Conservation (phyloP, 768 basidiomycete genomes). For the Dioszegia hungarica region DNA sequence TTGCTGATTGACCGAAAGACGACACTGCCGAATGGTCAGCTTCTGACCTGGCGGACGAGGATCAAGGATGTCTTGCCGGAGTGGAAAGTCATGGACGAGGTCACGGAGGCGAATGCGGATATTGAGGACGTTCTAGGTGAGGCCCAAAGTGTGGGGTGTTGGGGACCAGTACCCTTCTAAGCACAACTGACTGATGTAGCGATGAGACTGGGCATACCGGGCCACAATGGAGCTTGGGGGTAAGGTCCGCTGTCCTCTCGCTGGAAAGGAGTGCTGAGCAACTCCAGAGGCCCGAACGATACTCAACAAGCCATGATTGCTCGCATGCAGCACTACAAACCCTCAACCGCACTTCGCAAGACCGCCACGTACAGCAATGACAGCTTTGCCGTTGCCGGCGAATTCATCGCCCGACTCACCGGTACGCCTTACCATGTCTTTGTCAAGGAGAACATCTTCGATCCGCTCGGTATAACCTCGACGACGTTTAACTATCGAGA, state of each 20-base stretch:
- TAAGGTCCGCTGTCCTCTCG: not conserved
- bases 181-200: not conserved
- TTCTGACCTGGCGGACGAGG: constrained; percentile 28
- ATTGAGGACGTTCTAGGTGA: constrained; percentile 36
- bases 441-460: constrained; percentile 28
- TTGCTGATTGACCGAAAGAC: constrained; percentile 32
- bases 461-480: constrained; percentile 27
- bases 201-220: not conserved
- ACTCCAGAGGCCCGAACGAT: not conserved
- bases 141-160: no score
- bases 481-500: constrained; percentile 22
- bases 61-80: constrained; percentile 37
- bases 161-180: no score
- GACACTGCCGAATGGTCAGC: constrained; percentile 14
- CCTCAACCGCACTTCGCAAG: constrained; percentile 34
- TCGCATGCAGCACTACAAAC: constrained; percentile 23
- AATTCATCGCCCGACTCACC: constrained; percentile 24
- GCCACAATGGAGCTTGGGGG: not conserved
- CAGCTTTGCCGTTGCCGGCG: constrained; percentile 21
- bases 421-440: constrained; percentile 16
- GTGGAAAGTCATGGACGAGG: constrained; percentile 32
- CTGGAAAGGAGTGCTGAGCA: no score
- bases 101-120: constrained; percentile 27
- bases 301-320: not conserved
- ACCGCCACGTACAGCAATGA: constrained; percentile 42